A percentile compares a stretch with the other conserved stretches of the same genome.
phyloP scores from a whole-genome alignment of 129 eudicot species.

The Logfia minima region DNA sequence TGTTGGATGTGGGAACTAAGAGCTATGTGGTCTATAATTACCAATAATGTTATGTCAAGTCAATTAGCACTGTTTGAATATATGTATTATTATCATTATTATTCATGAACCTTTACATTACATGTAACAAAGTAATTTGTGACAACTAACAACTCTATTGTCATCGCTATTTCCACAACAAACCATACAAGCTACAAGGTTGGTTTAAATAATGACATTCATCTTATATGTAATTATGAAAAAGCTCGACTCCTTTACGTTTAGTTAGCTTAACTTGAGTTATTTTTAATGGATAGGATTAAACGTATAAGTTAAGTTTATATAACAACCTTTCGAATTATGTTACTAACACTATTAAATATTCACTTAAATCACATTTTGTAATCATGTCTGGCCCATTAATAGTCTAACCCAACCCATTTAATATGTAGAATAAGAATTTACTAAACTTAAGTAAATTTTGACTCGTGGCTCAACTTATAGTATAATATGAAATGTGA shows the following conservation, averaged over 20 bases:
- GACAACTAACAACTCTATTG: background rate
- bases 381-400: too few relatives aligned
- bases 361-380: too few relatives aligned
- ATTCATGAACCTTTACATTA: background rate
- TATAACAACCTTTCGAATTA: too few relatives aligned
- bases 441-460: background rate
- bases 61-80: background rate
- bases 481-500: too few relatives aligned
- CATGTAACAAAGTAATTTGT: background rate
- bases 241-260: background rate
- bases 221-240: too few relatives aligned
- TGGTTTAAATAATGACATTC: background rate
- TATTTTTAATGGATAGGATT: background rate
- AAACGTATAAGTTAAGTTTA: too few relatives aligned
- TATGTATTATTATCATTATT: background rate
- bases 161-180: background rate
- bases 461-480: background rate
- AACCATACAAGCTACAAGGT: background rate
- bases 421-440: too few relatives aligned
- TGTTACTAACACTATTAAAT: too few relatives aligned
- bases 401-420: too few relatives aligned
- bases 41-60: conserved; percentile 11
- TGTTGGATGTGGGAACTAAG: conserved; percentile 3
- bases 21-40: conserved; percentile 19
- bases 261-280: background rate